Base-by-base conservation (phyloP, 768 basidiomycete species). In the Leccinum barrowsii region DNA sequence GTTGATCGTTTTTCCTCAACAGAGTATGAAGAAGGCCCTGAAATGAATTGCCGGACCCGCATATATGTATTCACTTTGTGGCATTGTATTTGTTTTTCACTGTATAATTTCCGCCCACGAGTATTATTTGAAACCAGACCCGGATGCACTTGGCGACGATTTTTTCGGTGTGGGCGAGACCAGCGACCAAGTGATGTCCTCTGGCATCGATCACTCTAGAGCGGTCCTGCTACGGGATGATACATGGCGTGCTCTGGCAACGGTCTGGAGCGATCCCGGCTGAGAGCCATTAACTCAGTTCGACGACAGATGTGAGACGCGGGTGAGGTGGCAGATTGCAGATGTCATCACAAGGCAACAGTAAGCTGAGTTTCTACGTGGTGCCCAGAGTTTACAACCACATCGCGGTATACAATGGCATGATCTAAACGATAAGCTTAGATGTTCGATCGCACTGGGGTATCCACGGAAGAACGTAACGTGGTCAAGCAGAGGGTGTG, bases 1-100 rank as follows among this genome's bases (percentile, higher is more conserved):
- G 24, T 37, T 15, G 6, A 17, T 47, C 7, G 49, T 56, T 53
- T 50, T 30, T 13, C 4, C 44, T 47, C 37, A 15, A n/a, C 58
- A 90, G 89, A 85, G 84, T 80, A 89, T 91, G 89, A 90, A 89
- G 75, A 85, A 86, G 59, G 87, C 87, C 2, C 69, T 91, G 75
- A 90, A 90, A 75, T 89, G 53, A 64, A 52, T 58, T 53, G 12
- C 44, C 8, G 10, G 42, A 15, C 47, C 24, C 34, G 4, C 12
- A 40, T 28, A 48, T 22, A 17, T 7, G 7, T n/a, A 21, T 32
- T 15, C 12, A 21, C 54, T 55, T 46, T 40, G 37, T 40, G 44
- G 28, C 11, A 15, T 55, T 56, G 47, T 22, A 52, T 48, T 28
- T 22, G 51, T 15, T 50, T 15, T 22, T 42, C 8, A 13, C 24